Base-by-base conservation (phyloP, 192 early-diverging fungal species). In the Kappamyces sp. region DNA sequence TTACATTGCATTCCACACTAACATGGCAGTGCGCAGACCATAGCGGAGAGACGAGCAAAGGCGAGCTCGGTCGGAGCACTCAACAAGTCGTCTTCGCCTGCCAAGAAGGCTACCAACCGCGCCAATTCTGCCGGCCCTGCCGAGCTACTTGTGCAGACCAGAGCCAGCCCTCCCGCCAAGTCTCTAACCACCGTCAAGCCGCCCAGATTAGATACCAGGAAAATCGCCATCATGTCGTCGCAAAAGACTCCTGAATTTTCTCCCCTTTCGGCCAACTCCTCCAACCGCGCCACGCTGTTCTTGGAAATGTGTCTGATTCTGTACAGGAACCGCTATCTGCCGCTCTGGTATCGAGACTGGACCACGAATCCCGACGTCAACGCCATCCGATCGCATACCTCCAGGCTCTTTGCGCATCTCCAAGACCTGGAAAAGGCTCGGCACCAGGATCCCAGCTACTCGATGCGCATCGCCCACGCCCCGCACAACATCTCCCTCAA, bases 211-310 rank as follows among this genome's bases (percentile, higher is more conserved):
- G 54, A 55, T 39, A 55, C 54, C 6, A 29, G 29, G 45, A 55
- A 55, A 33, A 55, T 55, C 45, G 29, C 36, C 33, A 38, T 29
- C 30, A 55, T 55, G 0, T 39, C 54, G 7, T 22, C 54, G 29
- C 54, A 55, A 55, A 22, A 12, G 22, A 55, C 29, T 39, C 35
- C 11, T 42, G 54, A 55, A 11, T 55, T 55, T 40, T 38, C 54
- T 7, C 54, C 54, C 7, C 45, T 55, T 43, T 55, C 54, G 6
- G 54, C 54, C 6, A 55, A 55, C 45, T 55, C 54, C 29, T 29
- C 54, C 30, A 38, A 55, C 11, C 5, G 36, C 5, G 54, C 36
- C 9, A 33, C 31, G 9, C 30, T 43, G 30, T 43, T 33, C 32
- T 38, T 55, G 36, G 54, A 55, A n/a, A 22, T 55, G 5, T 55